phyloP scores from a whole-genome alignment of 345 rosid genomes.

The Alliaria petiolata region DNA sequence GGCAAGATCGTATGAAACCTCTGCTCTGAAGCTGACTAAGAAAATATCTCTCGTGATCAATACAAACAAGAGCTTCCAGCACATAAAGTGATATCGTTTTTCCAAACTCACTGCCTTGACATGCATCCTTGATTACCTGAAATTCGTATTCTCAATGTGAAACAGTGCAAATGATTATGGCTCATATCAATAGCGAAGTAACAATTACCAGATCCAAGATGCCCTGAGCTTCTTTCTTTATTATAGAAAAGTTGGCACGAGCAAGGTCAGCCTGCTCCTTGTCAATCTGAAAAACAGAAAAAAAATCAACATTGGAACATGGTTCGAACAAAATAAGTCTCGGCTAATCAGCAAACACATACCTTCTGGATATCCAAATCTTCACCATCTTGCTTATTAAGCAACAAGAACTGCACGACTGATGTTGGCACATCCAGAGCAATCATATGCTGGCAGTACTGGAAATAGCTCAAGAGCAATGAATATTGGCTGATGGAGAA shows the following conservation, averaged over 20 bases:
- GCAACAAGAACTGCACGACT: constrained; percentile 69
- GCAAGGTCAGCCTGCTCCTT: constrained; percentile 89
- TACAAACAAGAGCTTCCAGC: constrained; percentile 75
- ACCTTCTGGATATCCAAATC: constrained; percentile 84
- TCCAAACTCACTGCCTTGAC: constrained; percentile 90
- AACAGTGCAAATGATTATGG: constrained; percentile 1
- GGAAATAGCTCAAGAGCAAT: constrained; percentile 86
- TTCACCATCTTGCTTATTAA: constrained; percentile 78
- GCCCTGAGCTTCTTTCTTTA: constrained; percentile 84
- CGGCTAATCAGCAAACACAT: constrained; percentile 15
- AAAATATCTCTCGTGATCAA: constrained; percentile 83
- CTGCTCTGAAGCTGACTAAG: constrained; percentile 93
- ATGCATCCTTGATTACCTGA: constrained; percentile 83
- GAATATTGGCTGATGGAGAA: constrained; percentile 73
- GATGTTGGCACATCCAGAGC: constrained; percentile 79
- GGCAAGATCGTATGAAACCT: constrained; percentile 75
- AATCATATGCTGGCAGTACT: constrained; percentile 89
- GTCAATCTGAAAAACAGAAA: constrained; percentile 53
- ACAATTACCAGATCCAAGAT: constrained; percentile 76
- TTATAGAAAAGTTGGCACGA: constrained; percentile 68
- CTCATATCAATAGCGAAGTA: neutral
- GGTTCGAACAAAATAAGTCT: neutral
- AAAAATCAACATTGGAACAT: neutral
- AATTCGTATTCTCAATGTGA: constrained; percentile 19
- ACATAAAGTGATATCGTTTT: constrained; percentile 86